A percentile compares a stretch with the other conserved stretches of the same genome.
These are phyloP conservation scores for Aspergillus sp. DNA, from an alignment of 2,329 filamentous ascomycete genomes.

Conservation along the genomic window DNA sequence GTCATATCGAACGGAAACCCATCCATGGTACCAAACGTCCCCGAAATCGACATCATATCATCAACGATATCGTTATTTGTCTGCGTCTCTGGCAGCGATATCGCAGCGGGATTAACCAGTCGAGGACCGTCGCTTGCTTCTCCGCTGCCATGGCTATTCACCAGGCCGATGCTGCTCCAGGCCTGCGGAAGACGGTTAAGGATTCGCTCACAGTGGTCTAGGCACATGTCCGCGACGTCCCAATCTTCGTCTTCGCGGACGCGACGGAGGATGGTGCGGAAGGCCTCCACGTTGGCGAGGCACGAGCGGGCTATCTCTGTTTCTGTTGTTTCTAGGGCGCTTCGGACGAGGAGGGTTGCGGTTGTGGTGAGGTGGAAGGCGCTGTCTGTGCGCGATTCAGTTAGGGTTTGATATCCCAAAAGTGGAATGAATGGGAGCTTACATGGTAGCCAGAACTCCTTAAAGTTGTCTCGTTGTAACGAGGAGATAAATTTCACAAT, in stretches of 20 bases:
- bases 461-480: constrained; percentile 40
- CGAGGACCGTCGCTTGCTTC: constrained; percentile 15
- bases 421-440: constrained; percentile 10
- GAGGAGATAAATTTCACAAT: constrained; percentile 45
- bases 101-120: constrained; percentile 31
- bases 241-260: constrained; percentile 45
- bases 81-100: constrained; percentile 35
- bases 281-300: constrained; percentile 40
- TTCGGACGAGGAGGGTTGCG: constrained; percentile 46
- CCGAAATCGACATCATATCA: constrained; percentile 41
- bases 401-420: background rate
- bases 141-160: constrained; percentile 9
- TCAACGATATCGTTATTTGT: constrained; percentile 40
- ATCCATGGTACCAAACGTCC: constrained; percentile 39
- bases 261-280: constrained; percentile 41
- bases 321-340: constrained; percentile 45
- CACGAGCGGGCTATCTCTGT: constrained; percentile 38
- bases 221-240: constrained; percentile 49
- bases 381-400: constrained; percentile 30
- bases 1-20: constrained; percentile 41
- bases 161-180: constrained; percentile 7
- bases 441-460: constrained; percentile 47
- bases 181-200: constrained; percentile 32
- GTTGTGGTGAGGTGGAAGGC: constrained; percentile 48
- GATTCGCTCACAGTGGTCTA: constrained; percentile 43